Base-by-base conservation (phyloP, 805 yeast genomes). In the Wickerhamiella siamensis region DNA sequence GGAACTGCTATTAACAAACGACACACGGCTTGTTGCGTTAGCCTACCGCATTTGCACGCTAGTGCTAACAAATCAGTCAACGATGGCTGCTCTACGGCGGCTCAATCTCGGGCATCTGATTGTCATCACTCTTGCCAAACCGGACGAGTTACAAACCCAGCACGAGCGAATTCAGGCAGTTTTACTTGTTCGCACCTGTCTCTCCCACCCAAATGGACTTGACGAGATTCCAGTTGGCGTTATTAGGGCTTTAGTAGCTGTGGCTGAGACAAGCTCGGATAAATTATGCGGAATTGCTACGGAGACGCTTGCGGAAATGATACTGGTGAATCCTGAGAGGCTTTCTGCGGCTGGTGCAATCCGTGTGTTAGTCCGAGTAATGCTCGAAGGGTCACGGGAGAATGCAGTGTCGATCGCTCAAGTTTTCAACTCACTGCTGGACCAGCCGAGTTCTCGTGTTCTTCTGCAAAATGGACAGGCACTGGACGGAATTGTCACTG, bases 111-210 rank as follows among this genome's bases (percentile, higher is more conserved):
- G 83, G 43, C 66, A 73, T 2, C 74, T 78, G 46, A 56, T 84
- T 4, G 72, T 82, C 2, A 65, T 75, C 14, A 69, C 93, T 0
- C 60, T 88, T 27, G 68, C 81, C 1, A 75, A 75, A 39, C 78
- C 75, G 18, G 62, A 68, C 31, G 57, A 73, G 2, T 59, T 41
- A 33, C 41, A 44, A 8, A 43, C 54, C 43, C 69, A 74, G 19
- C 58, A 74, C 2, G 95, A 87, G 52, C 70, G 86, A 45, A 78
- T 75, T 37, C 84, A 86, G 52, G 91, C 93, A 0, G 53, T 88
- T 26, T 80, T 79, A 51, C 62, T 84, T 20, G 61, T 84, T 0
- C 66, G 95, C 22, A 64, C 69, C 26, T 74, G 81, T 43, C 51
- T 81, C 2, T 76, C 70, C 32, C 62, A 75, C 2, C 68, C 66